Conservation (phyloP, 208 protist species). For the Leishmania tarentolae region DNA sequence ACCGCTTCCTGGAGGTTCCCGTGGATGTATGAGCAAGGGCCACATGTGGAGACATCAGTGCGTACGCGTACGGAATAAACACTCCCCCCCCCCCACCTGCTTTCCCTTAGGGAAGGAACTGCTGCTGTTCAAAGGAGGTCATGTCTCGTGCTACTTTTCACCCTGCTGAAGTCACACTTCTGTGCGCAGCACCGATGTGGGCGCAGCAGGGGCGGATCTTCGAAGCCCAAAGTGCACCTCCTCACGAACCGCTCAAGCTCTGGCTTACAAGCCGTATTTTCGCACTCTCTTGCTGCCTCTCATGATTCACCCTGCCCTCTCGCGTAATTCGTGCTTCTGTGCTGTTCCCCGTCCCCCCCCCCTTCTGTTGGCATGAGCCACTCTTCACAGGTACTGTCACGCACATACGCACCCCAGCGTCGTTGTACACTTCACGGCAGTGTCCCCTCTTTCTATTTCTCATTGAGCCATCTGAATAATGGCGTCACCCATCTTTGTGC, state of each 20-base stretch:
- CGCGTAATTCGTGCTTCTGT: neutral
- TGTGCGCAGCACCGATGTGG: neutral
- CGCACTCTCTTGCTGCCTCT: neutral
- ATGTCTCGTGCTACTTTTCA: neutral
- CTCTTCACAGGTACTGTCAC: neutral
- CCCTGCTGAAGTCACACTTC: neutral
- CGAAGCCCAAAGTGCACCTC: neutral
- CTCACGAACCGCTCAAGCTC: neutral
- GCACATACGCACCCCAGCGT: neutral
- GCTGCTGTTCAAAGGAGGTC: neutral
- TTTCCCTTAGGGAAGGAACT: neutral
- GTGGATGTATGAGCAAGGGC: neutral
- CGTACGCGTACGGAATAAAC: neutral
- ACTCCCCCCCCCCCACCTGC: neutral
- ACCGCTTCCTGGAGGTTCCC: neutral
- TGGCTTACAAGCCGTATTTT: neutral
- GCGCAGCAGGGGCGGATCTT: neutral
- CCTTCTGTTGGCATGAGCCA: neutral
- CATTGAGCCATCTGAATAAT: neutral
- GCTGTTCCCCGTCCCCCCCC: neutral
- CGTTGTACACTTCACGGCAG: conserved; percentile 16
- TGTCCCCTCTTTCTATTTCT: neutral
- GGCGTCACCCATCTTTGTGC: conserved; percentile 16
- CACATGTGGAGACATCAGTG: neutral
- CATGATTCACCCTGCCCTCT: neutral